These are phyloP conservation scores for Gentiana dahurica DNA, from an alignment of 257 asterid species.

Conservation along the genomic window DNA sequence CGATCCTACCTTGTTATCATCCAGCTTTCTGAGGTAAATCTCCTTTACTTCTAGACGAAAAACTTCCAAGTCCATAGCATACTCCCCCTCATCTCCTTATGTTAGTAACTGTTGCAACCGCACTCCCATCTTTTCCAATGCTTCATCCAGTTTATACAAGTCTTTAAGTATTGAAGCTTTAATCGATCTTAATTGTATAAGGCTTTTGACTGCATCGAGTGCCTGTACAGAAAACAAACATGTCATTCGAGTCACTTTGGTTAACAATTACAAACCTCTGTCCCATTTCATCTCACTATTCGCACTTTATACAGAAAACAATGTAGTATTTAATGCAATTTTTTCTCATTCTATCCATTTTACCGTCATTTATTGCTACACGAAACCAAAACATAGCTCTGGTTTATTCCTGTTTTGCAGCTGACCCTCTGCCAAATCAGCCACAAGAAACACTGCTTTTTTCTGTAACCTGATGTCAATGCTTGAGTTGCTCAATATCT, in stretches of 20 bases:
- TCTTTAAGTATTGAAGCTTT: slow-evolving; percentile 49
- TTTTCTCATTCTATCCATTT: no score
- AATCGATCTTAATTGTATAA: slow-evolving; percentile 39
- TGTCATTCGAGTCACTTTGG: neutral
- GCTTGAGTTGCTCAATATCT: slow-evolving; percentile 55
- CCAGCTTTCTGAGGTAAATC: slow-evolving; percentile 37
- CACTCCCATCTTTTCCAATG: slow-evolving; percentile 35
- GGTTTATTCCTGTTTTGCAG: slow-evolving; percentile 23
- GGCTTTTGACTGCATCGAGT: slow-evolving; percentile 52
- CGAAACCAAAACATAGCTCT: slow-evolving; percentile 30
- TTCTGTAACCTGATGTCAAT: slow-evolving; percentile 54
- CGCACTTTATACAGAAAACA: no score
- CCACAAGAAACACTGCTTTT: slow-evolving; percentile 54
- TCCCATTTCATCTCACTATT: no score
- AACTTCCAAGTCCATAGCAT: slow-evolving; percentile 49
- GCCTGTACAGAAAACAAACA: slow-evolving; percentile 25
- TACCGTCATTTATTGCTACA: no score
- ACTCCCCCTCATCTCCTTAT: slow-evolving; percentile 38
- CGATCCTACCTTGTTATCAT: slow-evolving; percentile 26
- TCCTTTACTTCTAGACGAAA: slow-evolving; percentile 57
- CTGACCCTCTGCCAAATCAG: slow-evolving; percentile 54
- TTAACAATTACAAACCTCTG: no score
- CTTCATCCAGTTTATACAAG: slow-evolving; percentile 40
- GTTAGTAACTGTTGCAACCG: slow-evolving; percentile 37
- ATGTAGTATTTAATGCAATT: no score